These are phyloP conservation scores for Penicillium tannophilum DNA, from an alignment of 495 filamentous ascomycete species.

Conservation along the genomic window DNA sequence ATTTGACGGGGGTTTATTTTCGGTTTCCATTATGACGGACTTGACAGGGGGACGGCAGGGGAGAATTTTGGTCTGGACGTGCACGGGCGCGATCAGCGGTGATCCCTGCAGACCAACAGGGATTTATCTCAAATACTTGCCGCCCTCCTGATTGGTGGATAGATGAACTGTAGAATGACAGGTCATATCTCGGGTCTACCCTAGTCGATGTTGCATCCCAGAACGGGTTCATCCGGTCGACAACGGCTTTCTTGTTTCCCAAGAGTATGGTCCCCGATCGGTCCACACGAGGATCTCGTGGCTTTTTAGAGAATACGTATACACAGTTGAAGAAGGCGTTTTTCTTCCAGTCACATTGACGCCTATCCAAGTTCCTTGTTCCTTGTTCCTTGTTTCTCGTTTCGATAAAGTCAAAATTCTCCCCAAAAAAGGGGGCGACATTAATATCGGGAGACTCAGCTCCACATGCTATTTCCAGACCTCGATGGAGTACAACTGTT, in stretches of 20 bases:
- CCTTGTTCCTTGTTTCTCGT: background rate
- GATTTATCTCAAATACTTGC: slow-evolving; percentile 47
- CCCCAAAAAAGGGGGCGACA: background rate
- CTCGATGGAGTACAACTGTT: too few relatives aligned
- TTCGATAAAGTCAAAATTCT: background rate
- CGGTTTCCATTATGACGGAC: slow-evolving; percentile 1
- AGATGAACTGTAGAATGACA: slow-evolving; percentile 18
- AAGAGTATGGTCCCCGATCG: slow-evolving; percentile 28
- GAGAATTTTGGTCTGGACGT: slow-evolving; percentile 17
- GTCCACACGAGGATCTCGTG: slow-evolving; percentile 31
- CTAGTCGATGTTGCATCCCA: slow-evolving; percentile 34
- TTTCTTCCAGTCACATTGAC: background rate
- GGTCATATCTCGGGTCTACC: slow-evolving; percentile 25
- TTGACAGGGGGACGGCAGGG: slow-evolving; percentile 4
- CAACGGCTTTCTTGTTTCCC: slow-evolving; percentile 29
- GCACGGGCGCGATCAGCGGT: slow-evolving; percentile 32
- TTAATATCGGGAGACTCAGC: background rate
- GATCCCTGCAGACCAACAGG: slow-evolving; percentile 37
- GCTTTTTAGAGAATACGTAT: slow-evolving; percentile 3
- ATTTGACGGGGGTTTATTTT: background rate
- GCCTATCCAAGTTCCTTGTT: background rate
- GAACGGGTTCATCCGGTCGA: slow-evolving; percentile 25
- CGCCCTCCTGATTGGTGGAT: slow-evolving; percentile 35
- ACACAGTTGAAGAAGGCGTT: background rate
- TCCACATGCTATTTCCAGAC: background rate